phyloP scores from a whole-genome alignment of 2,329 filamentous ascomycete species.

The Amauroascus verrucosus region DNA sequence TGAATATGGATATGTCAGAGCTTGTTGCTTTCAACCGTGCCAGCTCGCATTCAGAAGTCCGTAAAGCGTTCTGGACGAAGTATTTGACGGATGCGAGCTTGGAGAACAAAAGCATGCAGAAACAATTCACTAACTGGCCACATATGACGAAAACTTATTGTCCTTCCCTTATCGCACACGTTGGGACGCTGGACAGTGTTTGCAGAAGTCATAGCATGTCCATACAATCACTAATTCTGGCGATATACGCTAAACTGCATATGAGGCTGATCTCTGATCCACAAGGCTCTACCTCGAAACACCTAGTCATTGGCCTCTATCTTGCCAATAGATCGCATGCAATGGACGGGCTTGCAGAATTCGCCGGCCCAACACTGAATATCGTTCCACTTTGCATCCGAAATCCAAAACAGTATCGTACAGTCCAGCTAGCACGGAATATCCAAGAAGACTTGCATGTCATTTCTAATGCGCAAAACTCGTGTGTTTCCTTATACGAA shows the following conservation, averaged over 20 bases:
- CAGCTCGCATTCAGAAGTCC: constrained; percentile 21
- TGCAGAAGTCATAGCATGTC: constrained; percentile 50
- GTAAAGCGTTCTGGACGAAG: constrained; percentile 37
- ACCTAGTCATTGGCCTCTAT: constrained; percentile 66
- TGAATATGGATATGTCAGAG: constrained; percentile 30
- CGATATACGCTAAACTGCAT: constrained; percentile 46
- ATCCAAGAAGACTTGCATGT: constrained; percentile 59
- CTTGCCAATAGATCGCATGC: constrained; percentile 61
- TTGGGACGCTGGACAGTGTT: constrained; percentile 32
- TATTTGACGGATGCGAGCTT: constrained; percentile 25
- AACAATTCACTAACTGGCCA: background rate
- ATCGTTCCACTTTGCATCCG: constrained; percentile 61
- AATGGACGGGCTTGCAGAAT: constrained; percentile 40
- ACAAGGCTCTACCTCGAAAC: background rate
- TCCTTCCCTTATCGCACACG: constrained; percentile 38
- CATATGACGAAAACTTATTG: constrained; percentile 32
- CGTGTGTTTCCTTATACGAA: constrained; percentile 56
- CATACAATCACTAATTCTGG: constrained; percentile 65
- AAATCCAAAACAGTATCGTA: constrained; percentile 19
- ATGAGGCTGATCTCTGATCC: background rate
- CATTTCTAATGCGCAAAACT: constrained; percentile 49
- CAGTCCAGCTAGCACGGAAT: constrained; percentile 45
- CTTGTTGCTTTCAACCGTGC: constrained; percentile 32
- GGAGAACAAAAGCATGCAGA: background rate
- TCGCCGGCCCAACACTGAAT: constrained; percentile 63